Evolutionary conservation across 164 flowering plant species (phyloP), one percentile per base, ranked within the genome.

Genomic region (Chimonanthus praecox): DNA sequence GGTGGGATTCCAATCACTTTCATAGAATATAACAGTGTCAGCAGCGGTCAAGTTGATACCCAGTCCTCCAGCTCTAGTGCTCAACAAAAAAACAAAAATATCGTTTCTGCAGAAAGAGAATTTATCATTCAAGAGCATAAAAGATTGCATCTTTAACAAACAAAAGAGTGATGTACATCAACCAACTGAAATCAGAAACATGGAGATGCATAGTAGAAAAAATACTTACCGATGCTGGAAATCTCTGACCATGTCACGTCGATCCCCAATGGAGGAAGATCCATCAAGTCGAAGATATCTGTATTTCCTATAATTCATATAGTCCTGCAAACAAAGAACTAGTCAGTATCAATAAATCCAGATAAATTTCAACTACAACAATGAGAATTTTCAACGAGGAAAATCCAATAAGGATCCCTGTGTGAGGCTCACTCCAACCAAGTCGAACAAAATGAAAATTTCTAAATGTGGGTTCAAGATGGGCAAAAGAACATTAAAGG

Each of bases 1-100:
- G 16, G 99, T 96, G 20, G 99, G 99, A 83, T 96, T 96, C 99
- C 99, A 96, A 78, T 96, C 98, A 80, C 98, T 96, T 83, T 96
- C 99, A 83, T 96, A 96, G 71, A 96, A 96, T 71, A 96, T 94
- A 77, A 94, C 98, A 60, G 99, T 96, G 81, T 96, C 99, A 76
- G 99, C 99, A 71, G 99, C 98, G 68, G 99, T 96, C 88, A 96
- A 86, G 80, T 96, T 96, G 67, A 96, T 96, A 66, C 99, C 99
- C 75, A 96, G 86, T 47, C 98, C 99, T 80, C 99, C 99, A 69
- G 98, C 99, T 86, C 99, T 90, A 68, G 99, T 96, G 81, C 99
- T 96, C 76, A 96, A 80, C 84, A 96, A 84, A 79, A 96, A 96
- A 43, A 96, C 98, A 86, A 96, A 96, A 67, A 94, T 94, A 77